Conservation (phyloP, 306 rosid genomes). For the Dicorynia guianensis region DNA sequence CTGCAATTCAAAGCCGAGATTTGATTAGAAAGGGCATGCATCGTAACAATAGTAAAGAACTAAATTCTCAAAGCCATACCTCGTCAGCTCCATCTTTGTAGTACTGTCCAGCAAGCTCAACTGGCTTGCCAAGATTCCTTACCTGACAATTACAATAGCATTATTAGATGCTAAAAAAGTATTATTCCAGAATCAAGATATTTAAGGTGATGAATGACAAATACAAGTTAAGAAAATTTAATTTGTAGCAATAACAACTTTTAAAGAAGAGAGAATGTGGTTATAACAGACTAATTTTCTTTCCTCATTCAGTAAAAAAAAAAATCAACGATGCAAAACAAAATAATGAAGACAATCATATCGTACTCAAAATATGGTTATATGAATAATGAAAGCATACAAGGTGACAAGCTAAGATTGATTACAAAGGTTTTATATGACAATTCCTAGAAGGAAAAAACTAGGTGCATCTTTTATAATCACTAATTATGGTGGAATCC, state of each 20-base stretch:
- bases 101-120: conserved; percentile 94
- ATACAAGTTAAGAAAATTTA: background rate
- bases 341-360: background rate
- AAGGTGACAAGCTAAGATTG: too few species aligned
- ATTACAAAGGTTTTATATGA: too few species aligned
- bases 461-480: too few species aligned
- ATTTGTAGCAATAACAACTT: background rate
- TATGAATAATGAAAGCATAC: too few species aligned
- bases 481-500: too few species aligned
- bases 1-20: conserved; percentile 51
- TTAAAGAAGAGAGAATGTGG: background rate
- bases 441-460: too few species aligned
- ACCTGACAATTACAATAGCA: conserved; percentile 58
- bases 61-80: conserved; percentile 59
- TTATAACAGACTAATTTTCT: background rate
- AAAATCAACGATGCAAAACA: background rate
- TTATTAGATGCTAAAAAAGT: conserved; percentile 40
- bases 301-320: background rate
- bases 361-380: too few species aligned
- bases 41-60: conserved; percentile 2
- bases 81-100: conserved; percentile 96
- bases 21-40: conserved; percentile 33
- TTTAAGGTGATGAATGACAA: too few species aligned
- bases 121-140: conserved; percentile 95
- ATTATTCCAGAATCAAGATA: conserved; percentile 1